Conservation (phyloP, 73 alveolate genomes). For the Paramecium tetraurelia region DNA sequence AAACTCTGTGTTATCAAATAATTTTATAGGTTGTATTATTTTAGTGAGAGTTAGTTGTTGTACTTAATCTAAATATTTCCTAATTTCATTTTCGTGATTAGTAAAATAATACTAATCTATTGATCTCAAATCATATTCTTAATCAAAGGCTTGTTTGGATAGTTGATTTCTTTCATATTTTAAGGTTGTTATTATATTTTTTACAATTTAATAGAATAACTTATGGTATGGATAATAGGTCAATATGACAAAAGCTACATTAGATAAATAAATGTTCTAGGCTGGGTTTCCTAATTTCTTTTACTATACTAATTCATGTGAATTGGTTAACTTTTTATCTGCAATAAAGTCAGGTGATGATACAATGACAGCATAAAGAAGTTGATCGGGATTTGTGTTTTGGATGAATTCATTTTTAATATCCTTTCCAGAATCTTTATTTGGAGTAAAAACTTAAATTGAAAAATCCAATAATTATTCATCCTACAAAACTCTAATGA, state of each 20-base stretch:
- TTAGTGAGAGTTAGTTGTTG: neutral
- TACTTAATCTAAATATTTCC: neutral
- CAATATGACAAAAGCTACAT: neutral
- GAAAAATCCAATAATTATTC: neutral
- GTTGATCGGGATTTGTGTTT: constrained; percentile 6
- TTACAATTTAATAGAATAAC: neutral
- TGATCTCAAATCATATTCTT: neutral
- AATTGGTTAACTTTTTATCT: neutral
- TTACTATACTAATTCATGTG: neutral
- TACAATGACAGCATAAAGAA: neutral
- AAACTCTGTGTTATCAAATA: neutral
- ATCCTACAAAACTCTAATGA: neutral
- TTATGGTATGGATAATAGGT: neutral
- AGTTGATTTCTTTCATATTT: neutral
- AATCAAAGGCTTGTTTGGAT: neutral
- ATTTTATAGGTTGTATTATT: neutral
- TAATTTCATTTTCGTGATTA: neutral
- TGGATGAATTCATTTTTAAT: neutral
- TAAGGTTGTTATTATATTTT: neutral
- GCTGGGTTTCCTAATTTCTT: neutral
- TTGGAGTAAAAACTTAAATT: constrained; percentile 30
- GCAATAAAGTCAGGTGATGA: neutral
- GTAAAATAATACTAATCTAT: constrained; percentile 24
- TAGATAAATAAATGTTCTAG: neutral
- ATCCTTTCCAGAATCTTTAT: neutral